Percentiles rank a stretch among this genome's conserved stretches.
Conservation (phyloP, 805 yeast species). For the Tetrapisispora iriomotensis region DNA sequence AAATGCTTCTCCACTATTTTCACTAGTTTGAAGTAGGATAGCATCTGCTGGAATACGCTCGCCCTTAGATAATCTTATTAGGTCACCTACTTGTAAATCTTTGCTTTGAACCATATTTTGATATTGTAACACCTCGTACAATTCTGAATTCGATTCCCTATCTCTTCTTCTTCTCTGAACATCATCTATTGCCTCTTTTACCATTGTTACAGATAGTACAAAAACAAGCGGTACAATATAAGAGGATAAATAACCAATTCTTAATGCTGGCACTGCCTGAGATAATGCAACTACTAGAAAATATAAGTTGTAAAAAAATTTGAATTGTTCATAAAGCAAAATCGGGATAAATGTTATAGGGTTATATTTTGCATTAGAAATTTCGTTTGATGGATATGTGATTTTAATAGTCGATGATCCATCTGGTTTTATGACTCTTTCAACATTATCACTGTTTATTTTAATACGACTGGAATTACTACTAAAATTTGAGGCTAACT, state of each 20-base stretch:
- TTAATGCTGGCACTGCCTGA: slow-evolving; percentile 77
- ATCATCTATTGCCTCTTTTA: slow-evolving; percentile 93
- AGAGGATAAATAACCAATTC: slow-evolving; percentile 89
- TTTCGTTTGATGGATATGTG: slow-evolving; percentile 41
- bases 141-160: slow-evolving; percentile 74
- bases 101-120: slow-evolving; percentile 40
- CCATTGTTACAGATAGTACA: slow-evolving; percentile 86
- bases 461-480: slow-evolving; percentile 1
- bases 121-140: slow-evolving; percentile 57
- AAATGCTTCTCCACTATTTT: slow-evolving; percentile 74
- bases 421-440: slow-evolving; percentile 34
- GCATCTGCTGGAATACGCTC: slow-evolving; percentile 90
- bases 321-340: slow-evolving; percentile 89
- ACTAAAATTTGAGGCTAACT: slow-evolving; percentile 29
- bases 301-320: slow-evolving; percentile 88
- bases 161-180: slow-evolving; percentile 85
- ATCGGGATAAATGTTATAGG: slow-evolving; percentile 82
- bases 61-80: slow-evolving; percentile 72
- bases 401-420: slow-evolving; percentile 27
- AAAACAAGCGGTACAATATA: slow-evolving; percentile 91
- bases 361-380: slow-evolving; percentile 90
- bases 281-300: slow-evolving; percentile 89
- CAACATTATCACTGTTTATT: slow-evolving; percentile 21
- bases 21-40: slow-evolving; percentile 74
- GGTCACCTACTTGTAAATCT: slow-evolving; percentile 74